Base-by-base conservation (phyloP, 1,284 basidiomycete genomes). In the Ceratobasidium papillatum region DNA sequence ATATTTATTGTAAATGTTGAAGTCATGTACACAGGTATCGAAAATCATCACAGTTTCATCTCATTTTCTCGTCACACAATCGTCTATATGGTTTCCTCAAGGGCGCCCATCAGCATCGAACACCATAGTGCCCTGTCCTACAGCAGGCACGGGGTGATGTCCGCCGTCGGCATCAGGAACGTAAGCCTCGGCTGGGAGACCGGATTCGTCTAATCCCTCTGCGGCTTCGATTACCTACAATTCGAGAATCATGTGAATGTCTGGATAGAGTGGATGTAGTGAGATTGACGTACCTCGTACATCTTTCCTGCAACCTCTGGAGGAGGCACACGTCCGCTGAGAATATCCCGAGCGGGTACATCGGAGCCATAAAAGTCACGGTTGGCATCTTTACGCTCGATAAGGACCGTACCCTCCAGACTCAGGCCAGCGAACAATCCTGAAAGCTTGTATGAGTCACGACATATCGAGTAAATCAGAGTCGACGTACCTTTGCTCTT, bases 401-500 rank as follows among this genome's bases (percentile, higher is more conserved):
- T 94, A 74, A 99, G 88, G 54, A 89, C 94, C 0, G 97, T 98
- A 0, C 98, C 98, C 82, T 99, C 98, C 61, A 99, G 86, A 2
- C 94, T 96, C 61, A 99, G 83, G 30, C 97, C 97, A 1, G 96
- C 97, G 79, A 97, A 99, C 54, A 99, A 87, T 77, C 96, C 96
- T 95, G 80, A 52, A 43, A 27, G 58, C 64, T 11, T 5, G n/a
- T 54, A 19, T 25, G 19, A 32, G 52, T 78, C 76, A n/a, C 73
- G 72, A 64, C 65, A 74, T 68, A 52, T 41, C n/a, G 54, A n/a
- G 27, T 8, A 32, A 12, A 32, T 4, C 27, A 32, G 30, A n/a
- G 27, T 32, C 63, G 14, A 80, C 87, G 62, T 78, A 94, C 95
- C 95, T 84, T 96, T 96, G 12, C 93, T 95, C 82, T 96, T 94